Evolutionary conservation across 169 alveolate species (phyloP).

Genomic region (Babesia bovis): DNA sequence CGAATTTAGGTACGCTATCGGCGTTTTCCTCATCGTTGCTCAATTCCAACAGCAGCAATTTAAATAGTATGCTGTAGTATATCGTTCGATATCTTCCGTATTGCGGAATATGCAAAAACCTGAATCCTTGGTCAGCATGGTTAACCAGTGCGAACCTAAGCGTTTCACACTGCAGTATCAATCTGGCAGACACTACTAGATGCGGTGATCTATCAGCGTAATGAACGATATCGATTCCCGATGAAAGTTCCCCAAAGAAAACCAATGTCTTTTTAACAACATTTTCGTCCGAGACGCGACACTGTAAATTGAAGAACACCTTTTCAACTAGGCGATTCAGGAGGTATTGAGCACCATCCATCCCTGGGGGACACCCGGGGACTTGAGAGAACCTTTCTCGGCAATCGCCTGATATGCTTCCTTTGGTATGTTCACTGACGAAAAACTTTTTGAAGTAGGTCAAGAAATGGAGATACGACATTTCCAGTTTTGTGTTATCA

Average conservation of each 20-base stretch:
- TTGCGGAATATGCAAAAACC: conserved; percentile 65
- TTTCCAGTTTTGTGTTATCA: conserved; percentile 81
- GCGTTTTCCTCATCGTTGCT: conserved; percentile 71
- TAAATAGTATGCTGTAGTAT: conserved; percentile 87
- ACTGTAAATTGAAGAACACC: conserved; percentile 83
- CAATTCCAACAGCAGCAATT: conserved; percentile 84
- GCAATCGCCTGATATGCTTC: conserved; percentile 73
- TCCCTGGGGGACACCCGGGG: conserved; percentile 68
- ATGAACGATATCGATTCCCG: conserved; percentile 91
- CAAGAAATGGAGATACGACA: conserved; percentile 85
- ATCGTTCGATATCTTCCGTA: conserved; percentile 88
- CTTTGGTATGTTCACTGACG: conserved; percentile 89
- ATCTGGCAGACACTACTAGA: conserved; percentile 88
- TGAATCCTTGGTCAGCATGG: conserved; percentile 65
- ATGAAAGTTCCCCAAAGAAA: conserved; percentile 87
- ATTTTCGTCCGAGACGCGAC: conserved; percentile 79
- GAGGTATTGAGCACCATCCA: conserved; percentile 73
- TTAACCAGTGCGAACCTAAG: conserved; percentile 74
- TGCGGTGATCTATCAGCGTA: conserved; percentile 89
- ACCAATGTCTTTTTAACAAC: conserved; percentile 87
- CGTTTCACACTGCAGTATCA: conserved; percentile 87
- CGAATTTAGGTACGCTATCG: conserved; percentile 49
- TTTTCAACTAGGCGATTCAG: conserved; percentile 63
- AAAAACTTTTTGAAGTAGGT: conserved; percentile 90
- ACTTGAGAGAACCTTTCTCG: conserved; percentile 61